phyloP scores from a whole-genome alignment of 1,139 yeast species.

The Kurtzmaniella quercitrusa region DNA sequence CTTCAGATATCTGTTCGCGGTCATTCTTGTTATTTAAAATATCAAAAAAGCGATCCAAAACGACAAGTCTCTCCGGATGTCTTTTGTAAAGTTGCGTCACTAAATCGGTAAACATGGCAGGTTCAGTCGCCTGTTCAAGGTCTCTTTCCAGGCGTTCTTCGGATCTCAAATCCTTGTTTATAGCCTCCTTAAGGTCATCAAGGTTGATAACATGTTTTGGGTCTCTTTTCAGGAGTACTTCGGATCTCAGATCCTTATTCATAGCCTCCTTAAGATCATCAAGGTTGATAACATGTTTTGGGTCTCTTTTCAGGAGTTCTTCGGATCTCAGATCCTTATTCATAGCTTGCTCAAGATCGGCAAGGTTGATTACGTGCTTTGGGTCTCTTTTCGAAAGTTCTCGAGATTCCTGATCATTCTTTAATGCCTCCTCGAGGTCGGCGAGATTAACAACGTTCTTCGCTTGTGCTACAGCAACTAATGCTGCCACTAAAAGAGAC shows the following conservation, averaged over 20 bases:
- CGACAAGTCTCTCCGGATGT: neutral
- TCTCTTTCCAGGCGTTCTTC: neutral
- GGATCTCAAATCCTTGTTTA: neutral
- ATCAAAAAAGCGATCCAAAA: neutral
- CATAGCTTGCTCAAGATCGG: neutral
- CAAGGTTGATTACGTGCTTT: neutral
- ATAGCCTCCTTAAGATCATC: neutral
- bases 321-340: slow-evolving; percentile 2
- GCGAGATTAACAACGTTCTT: slow-evolving; percentile 5
- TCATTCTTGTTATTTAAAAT: neutral
- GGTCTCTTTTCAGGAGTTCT: slow-evolving; percentile 2
- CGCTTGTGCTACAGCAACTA: slow-evolving; percentile 5
- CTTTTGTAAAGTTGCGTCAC: neutral
- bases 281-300: neutral
- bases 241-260: neutral
- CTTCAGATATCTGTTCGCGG: too few species aligned
- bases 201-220: neutral
- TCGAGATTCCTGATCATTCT: slow-evolving; percentile 1
- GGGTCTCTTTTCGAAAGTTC: slow-evolving; percentile 2
- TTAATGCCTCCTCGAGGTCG: neutral
- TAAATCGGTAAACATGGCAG: neutral
- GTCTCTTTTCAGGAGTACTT: neutral
- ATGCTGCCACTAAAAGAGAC: neutral
- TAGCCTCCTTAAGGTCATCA: neutral
- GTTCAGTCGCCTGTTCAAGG: neutral